Evolutionary conservation across 257 asterid species (phyloP).

Genomic region (Plantago ovata): DNA sequence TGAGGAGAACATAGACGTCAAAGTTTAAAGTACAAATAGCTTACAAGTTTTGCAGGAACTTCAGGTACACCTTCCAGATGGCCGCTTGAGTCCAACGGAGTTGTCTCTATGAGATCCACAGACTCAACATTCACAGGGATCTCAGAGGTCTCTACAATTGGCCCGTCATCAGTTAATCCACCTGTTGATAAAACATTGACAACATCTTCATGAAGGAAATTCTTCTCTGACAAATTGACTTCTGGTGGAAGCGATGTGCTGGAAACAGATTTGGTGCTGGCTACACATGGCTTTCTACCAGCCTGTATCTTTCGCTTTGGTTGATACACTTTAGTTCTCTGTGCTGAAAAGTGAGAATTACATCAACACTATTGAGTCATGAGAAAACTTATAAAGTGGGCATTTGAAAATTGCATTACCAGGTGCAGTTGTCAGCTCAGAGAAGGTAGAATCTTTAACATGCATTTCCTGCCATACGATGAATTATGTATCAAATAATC

Average conservation of each 20-base stretch:
- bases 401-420: constrained; percentile 33
- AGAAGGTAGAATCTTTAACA: constrained; percentile 33
- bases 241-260: constrained; percentile 34
- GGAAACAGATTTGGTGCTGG: constrained; percentile 23
- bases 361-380: constrained; percentile 5
- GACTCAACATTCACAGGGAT: constrained; percentile 37
- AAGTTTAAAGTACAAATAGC: background rate
- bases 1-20: too few relatives aligned
- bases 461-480: constrained; percentile 45
- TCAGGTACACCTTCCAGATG: constrained; percentile 30
- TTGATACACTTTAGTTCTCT: constrained; percentile 38
- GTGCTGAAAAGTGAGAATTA: constrained; percentile 32
- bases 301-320: constrained; percentile 46
- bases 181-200: constrained; percentile 50
- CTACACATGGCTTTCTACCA: constrained; percentile 23
- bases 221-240: constrained; percentile 30
- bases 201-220: constrained; percentile 39
- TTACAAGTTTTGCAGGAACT: constrained; percentile 51
- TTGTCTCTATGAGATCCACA: constrained; percentile 15
- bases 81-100: too few relatives aligned
- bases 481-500: constrained; percentile 17
- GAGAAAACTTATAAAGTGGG: constrained; percentile 1
- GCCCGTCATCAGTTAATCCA: constrained; percentile 27
- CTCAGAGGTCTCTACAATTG: constrained; percentile 38
- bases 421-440: constrained; percentile 36